Percentiles rank a stretch among this genome's conserved stretches.
phyloP scores from a whole-genome alignment of 78 protist species.

The Dictyostelium firmibasis region DNA sequence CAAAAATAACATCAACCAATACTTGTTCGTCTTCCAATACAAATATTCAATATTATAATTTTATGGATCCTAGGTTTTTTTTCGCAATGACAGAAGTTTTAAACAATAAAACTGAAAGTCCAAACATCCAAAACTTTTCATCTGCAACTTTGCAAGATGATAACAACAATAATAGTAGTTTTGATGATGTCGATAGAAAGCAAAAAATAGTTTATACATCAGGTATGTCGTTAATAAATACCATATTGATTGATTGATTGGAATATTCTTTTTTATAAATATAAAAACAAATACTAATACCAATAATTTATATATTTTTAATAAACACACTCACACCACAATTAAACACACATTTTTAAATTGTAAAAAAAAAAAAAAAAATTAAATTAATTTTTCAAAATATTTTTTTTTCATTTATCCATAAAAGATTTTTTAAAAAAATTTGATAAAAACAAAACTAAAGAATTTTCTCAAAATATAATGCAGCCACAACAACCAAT shows the following conservation, averaged over 20 bases:
- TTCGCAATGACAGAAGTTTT: slow-evolving; percentile 61
- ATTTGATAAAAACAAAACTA: slow-evolving; percentile 28
- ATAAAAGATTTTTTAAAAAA: slow-evolving; percentile 23
- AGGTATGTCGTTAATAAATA: not conserved
- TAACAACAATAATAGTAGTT: not conserved
- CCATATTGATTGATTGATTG: not conserved
- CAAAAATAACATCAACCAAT: slow-evolving; percentile 14
- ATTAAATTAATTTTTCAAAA: not conserved
- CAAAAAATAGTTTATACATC: slow-evolving; percentile 73
- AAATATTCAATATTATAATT: not conserved
- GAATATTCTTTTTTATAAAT: not conserved
- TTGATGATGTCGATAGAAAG: slow-evolving; percentile 27
- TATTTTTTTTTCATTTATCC: not conserved
- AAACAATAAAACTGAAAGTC: slow-evolving; percentile 44
- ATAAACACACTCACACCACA: not conserved
- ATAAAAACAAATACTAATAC: not conserved
- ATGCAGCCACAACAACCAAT: slow-evolving; percentile 34
- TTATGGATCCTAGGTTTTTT: slow-evolving; percentile 36
- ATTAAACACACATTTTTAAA: not conserved
- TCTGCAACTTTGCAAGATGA: not conserved
- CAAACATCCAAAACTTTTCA: slow-evolving; percentile 7
- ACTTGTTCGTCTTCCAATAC: not conserved
- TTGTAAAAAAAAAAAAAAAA: not conserved
- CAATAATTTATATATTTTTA: not conserved
- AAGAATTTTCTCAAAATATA: slow-evolving; percentile 20